Evolutionary conservation across 116 monocot genomes (phyloP), one percentile per base, ranked within the genome.

Genomic region (Zostera marina): DNA sequence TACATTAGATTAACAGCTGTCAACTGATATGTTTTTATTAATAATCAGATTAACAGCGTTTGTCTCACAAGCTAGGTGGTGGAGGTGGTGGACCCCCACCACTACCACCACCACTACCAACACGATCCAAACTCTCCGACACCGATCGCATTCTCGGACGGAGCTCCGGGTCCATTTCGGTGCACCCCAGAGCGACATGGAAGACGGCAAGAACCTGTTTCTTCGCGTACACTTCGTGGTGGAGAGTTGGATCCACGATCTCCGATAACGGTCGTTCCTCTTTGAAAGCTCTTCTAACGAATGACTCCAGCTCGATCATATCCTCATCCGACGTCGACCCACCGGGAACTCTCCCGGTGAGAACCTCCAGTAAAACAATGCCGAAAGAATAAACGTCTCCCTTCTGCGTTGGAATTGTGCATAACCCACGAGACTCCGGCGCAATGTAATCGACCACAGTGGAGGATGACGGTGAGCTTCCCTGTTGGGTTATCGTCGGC

Each of bases 191-290:
- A 0, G 93, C 93, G 19, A 84, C 75, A 42, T 93, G 93, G 62
- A 93, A 93, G 9, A 79, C 88, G 0, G 84, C 81, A 12, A 93
- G 74, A 41, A 93, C 93, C 73, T 93, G 84, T 60, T 79, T 81
- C 79, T 93, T 93, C 8, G 84, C 88, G 39, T 93, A 72, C 15
- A 93, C 93, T 74, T 93, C 88, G 44, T 75, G 79, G 15, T 84
- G 72, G 43, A 93, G 64, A 8, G 77, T 40, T 1, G 88, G 84
- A 65, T 93, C 93, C 3, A 93, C 81, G 48, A 93, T 64, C 71
- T 93, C 93, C 32, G 88, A 88, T 22, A 93, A 56, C 6, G 93
- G 79, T 61, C 77, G 46, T 51, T 81, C 84, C 62, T 93, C 93
- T 74, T 76, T 77, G 62, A 93, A 93, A 8, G 84, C 84, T 22